A percentile compares a stretch with the other conserved stretches of the same genome.
These are phyloP conservation scores for Eleusine coracana DNA, from an alignment of 176 grass and related monocot species.

Conservation along the genomic window DNA sequence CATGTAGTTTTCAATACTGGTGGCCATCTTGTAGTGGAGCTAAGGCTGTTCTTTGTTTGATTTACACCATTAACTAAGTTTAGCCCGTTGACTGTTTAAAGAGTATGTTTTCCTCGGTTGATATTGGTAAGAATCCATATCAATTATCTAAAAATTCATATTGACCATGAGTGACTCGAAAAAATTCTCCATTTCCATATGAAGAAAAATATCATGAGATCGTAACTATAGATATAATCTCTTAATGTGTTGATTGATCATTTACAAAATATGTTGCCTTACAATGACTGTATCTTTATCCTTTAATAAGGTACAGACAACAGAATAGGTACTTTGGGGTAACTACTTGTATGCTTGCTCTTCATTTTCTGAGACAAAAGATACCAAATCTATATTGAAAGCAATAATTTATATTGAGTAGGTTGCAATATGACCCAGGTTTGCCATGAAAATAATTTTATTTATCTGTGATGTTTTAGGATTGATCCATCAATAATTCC, in stretches of 20 bases:
- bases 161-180: not conserved
- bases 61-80: not conserved
- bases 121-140: not conserved
- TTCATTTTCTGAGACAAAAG: not conserved
- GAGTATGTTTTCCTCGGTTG: not conserved
- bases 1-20: not conserved
- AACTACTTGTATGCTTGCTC: not conserved
- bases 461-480: not conserved
- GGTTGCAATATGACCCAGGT: not conserved
- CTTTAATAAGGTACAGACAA: not conserved
- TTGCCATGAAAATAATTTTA: not conserved
- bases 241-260: not conserved
- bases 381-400: not conserved
- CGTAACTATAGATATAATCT: not conserved
- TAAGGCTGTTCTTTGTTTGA: not conserved
- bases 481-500: not conserved
- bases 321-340: not conserved
- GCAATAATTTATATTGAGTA: not conserved
- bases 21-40: not conserved
- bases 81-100: not conserved
- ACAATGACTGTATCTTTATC: not conserved
- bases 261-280: conserved; percentile 20
- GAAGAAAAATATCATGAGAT: not conserved
- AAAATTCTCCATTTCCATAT: not conserved
- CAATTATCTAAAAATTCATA: conserved; percentile 1